These are phyloP conservation scores for Cytospora piceicola DNA, from an alignment of 2,329 filamentous ascomycete genomes.

Conservation along the genomic window DNA sequence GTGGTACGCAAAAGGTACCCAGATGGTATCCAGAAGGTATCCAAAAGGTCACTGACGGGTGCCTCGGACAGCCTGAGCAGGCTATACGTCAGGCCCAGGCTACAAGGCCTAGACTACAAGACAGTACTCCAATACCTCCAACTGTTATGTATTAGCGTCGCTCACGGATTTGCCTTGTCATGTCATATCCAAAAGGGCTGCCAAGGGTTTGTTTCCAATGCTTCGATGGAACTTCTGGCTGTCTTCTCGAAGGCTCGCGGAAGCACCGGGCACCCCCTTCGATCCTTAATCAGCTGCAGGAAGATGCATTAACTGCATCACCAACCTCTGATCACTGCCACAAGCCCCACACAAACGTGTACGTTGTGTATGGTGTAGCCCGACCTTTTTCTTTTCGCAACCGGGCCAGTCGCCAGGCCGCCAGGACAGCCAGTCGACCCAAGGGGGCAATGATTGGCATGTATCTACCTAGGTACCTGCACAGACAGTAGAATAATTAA, in stretches of 20 bases:
- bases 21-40: too few relatives aligned
- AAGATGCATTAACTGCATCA: not conserved
- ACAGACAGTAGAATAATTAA: too few relatives aligned
- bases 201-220: not conserved
- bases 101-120: not conserved
- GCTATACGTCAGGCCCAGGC: too few relatives aligned
- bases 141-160: conserved; percentile 10
- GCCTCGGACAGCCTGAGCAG: not conserved
- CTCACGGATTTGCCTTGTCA: not conserved
- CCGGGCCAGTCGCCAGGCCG: too few relatives aligned
- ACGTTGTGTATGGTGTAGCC: not conserved
- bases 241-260: not conserved
- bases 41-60: conserved; percentile 14
- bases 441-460: too few relatives aligned
- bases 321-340: conserved; percentile 1
- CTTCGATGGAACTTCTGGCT: conserved; percentile 17
- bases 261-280: conserved; percentile 3
- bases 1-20: conserved; percentile 18
- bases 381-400: too few relatives aligned
- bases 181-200: not conserved
- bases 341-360: not conserved
- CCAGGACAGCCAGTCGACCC: not conserved
- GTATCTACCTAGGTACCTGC: too few relatives aligned
- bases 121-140: too few relatives aligned
- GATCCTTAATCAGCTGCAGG: not conserved